Evolutionary conservation across 1,284 basidiomycete genomes (phyloP), one percentile per base, ranked within the genome.

Genomic region (Anthracocystis walkeri): DNA sequence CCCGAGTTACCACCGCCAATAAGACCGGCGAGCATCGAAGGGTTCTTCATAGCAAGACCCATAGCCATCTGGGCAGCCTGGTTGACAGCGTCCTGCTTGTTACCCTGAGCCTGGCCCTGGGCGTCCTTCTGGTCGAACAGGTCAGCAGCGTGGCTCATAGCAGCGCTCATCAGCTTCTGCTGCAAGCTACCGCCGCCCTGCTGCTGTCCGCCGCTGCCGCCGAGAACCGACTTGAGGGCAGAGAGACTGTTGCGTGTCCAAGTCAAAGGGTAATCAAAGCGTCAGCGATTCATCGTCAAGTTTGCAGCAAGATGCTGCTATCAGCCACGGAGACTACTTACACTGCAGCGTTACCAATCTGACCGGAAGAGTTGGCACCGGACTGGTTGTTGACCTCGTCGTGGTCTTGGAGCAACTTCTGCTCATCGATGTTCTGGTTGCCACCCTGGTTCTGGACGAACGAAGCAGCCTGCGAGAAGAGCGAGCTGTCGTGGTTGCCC

Each of bases 11-110:
- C 70, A 12, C 79, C 77, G 38, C 79, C 79, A 27, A 81, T 64
- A 35, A 75, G 66, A n/a, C 72, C 72, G 20, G 59, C 63, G n/a
- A 65, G 63, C 46, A 42, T 21, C 40, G 64, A 71, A 41, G 82
- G 78, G 54, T 79, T 77, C 74, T 84, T 85, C 63, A 80, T 56
- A 46, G 84, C 54, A 11, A 85, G 74, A 56, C 81, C 78, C 80
- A 85, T 83, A 55, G 80, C 80, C 52, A 73, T 79, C 67, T 81
- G 64, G 4, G 71, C 83, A 2, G 85, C 85, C 58, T 70, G 69
- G 70, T 84, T 82, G 61, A 86, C 81, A 27, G 80, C 85, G 29
- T 82, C 81, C 75, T 86, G 83, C 79, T 86, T 84, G 72, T 75
- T 65, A 21, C 71, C 74, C 44, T 73, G 69, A 10, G 80, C 75